Evolutionary conservation across 768 basidiomycete genomes (phyloP).

Genomic region (Melanogaster broomeanus): DNA sequence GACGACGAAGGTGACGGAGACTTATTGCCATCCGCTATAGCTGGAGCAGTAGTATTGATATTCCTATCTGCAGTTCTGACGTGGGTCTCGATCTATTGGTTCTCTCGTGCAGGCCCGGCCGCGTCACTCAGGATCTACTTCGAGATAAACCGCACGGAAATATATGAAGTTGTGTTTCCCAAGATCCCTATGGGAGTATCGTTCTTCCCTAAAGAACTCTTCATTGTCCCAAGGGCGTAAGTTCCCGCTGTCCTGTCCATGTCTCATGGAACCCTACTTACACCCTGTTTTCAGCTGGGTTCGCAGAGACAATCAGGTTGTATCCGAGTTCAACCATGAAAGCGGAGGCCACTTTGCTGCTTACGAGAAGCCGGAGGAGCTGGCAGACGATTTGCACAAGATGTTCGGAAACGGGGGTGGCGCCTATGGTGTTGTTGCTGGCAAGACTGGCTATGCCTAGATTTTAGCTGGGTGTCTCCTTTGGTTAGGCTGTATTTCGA

Average conservation of each 20-base stretch:
- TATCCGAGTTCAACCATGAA: constrained; percentile 50
- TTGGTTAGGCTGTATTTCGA: too few relatives aligned
- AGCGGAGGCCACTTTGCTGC: constrained; percentile 63
- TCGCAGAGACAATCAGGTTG: constrained; percentile 36
- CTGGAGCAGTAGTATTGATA: neutral
- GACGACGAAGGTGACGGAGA: constrained; percentile 53
- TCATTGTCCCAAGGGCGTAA: constrained; percentile 39
- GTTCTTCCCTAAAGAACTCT: constrained; percentile 52
- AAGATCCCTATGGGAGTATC: constrained; percentile 51
- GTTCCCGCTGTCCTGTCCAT: constrained; percentile 13
- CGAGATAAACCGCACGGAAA: constrained; percentile 31
- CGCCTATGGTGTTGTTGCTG: constrained; percentile 48
- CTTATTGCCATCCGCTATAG: neutral
- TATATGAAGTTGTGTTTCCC: rapidly evolving
- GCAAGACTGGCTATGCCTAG: constrained; percentile 43
- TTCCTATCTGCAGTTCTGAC: constrained; percentile 45
- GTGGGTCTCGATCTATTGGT: constrained; percentile 61
- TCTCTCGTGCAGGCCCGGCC: constrained; percentile 58
- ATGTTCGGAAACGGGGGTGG: constrained; percentile 59
- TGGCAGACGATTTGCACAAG: constrained; percentile 51
- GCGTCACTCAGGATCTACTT: constrained; percentile 62
- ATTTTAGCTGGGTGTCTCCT: neutral
- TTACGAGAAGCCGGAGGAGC: constrained; percentile 46
- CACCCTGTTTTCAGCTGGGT: constrained; percentile 41
- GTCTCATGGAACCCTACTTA: neutral